These are phyloP conservation scores for Zygosaccharomyces pseudobailii DNA, from an alignment of 1,139 yeast genomes.

Conservation along the genomic window DNA sequence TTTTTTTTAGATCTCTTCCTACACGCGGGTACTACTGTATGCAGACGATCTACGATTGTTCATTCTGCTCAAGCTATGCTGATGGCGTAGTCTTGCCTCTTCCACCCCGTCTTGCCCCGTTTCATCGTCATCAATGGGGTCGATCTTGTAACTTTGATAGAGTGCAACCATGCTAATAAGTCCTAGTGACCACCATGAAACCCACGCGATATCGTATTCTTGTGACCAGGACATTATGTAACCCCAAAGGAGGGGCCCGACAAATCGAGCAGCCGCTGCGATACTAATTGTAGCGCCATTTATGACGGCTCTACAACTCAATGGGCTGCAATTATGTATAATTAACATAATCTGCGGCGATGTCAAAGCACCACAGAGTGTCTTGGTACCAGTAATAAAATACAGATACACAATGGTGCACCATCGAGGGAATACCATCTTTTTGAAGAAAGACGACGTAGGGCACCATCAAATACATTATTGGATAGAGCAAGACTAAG, in stretches of 20 bases:
- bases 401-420: conserved; percentile 19
- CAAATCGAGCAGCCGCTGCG: conserved; percentile 50
- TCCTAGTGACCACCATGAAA: conserved; percentile 49
- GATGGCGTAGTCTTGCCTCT: conserved; percentile 1
- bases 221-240: conserved; percentile 48
- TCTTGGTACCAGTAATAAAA: conserved; percentile 32
- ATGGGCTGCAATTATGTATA: conserved; percentile 46
- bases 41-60: conserved; percentile 1
- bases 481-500: conserved; percentile 43
- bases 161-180: conserved; percentile 36
- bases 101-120: conserved; percentile 2
- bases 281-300: conserved; percentile 49
- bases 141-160: conserved; percentile 24
- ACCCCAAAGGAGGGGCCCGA: conserved; percentile 61
- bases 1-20: background rate
- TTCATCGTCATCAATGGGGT: conserved; percentile 19
- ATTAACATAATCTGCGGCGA: conserved; percentile 44
- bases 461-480: conserved; percentile 48
- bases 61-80: conserved; percentile 9
- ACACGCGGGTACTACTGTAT: background rate
- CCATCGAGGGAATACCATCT: conserved; percentile 22
- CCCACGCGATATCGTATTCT: conserved; percentile 40
- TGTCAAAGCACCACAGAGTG: conserved; percentile 36
- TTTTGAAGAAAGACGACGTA: conserved; percentile 43
- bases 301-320: conserved; percentile 46